phyloP scores from a whole-genome alignment of 805 yeast genomes.

The Pichia occidentalis region DNA sequence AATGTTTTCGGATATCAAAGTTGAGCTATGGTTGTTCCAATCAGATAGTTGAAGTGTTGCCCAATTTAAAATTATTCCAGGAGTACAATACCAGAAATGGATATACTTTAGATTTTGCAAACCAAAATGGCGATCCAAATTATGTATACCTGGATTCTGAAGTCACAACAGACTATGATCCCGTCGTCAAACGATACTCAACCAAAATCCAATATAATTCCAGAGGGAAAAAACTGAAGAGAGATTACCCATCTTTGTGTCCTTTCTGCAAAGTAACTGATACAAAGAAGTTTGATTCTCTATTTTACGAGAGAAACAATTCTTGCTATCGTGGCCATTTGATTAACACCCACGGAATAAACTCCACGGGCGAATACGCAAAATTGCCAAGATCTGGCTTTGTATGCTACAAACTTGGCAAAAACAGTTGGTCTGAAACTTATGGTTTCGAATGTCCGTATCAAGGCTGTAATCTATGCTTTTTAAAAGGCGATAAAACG shows the following conservation, averaged over 20 bases:
- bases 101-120: conserved; percentile 7
- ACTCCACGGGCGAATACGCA: conserved; percentile 10
- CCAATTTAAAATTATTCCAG: conserved; percentile 5
- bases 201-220: background rate
- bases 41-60: conserved; percentile 4
- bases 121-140: conserved; percentile 3
- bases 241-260: conserved; percentile 12
- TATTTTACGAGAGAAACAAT: conserved; percentile 15
- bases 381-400: conserved; percentile 9
- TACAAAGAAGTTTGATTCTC: conserved; percentile 1
- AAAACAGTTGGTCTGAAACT: conserved; percentile 9
- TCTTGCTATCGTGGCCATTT: conserved; percentile 17
- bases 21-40: conserved; percentile 9
- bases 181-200: conserved; percentile 11
- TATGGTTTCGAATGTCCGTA: conserved; percentile 10
- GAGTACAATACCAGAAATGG: conserved; percentile 12
- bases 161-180: conserved; percentile 9
- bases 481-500: conserved; percentile 12
- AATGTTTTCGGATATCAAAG: conserved; percentile 7
- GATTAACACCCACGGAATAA: conserved; percentile 16
- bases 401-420: conserved; percentile 11
- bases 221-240: conserved; percentile 10
- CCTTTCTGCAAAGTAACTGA: conserved; percentile 10
- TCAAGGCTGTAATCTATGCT: conserved; percentile 5
- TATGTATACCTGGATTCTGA: conserved; percentile 9